Percentiles rank a stretch among this genome's conserved stretches.
Conservation (phyloP, 257 asterid species). For the Penstemon barbatus region DNA sequence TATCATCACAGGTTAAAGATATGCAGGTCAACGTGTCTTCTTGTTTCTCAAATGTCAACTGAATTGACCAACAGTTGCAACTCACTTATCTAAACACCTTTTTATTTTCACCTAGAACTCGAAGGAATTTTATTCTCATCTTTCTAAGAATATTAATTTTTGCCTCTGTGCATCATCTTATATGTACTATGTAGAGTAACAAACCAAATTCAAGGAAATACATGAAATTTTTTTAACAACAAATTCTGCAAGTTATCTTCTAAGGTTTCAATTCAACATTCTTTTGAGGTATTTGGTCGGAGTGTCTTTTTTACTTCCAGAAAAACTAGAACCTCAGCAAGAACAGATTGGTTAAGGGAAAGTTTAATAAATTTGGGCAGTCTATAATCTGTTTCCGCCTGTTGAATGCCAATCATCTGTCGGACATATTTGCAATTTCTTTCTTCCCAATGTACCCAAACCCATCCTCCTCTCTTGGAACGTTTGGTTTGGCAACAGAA, state of each 20-base stretch:
- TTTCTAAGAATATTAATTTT: neutral
- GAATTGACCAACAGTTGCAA: no score
- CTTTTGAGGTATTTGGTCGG: neutral
- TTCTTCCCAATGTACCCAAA: neutral
- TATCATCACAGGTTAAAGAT: no score
- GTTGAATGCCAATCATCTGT: neutral
- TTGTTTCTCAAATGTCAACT: no score
- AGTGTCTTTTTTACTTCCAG: neutral
- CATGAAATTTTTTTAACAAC: neutral
- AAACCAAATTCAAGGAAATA: neutral
- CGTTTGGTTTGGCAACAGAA: neutral
- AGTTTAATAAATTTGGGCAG: neutral
- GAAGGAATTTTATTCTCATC: neutral
- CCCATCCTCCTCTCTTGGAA: conserved; percentile 5
- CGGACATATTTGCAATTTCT: neutral
- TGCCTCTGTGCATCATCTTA: neutral
- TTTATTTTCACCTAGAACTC: no score
- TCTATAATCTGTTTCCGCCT: neutral
- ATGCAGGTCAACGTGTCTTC: neutral
- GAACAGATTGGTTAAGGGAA: neutral
- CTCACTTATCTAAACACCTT: no score
- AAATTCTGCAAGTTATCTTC: neutral
- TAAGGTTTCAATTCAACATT: neutral
- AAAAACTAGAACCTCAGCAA: neutral
- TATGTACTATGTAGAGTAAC: neutral